Base-by-base conservation (phyloP, 129 eudicot species). In the Deinandra increscens region DNA sequence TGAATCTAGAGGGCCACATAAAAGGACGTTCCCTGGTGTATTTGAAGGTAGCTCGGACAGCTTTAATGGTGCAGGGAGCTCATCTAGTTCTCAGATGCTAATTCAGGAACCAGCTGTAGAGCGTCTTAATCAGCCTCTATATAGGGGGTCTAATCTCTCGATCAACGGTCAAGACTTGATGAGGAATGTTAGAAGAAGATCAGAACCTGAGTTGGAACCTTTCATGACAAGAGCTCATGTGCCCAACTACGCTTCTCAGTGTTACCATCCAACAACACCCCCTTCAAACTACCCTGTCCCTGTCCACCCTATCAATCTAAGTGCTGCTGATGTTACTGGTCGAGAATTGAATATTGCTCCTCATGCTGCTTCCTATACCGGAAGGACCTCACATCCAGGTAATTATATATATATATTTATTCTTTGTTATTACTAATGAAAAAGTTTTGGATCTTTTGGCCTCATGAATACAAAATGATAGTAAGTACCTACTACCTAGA, bases 111-210 rank as follows among this genome's bases (percentile, higher is more conserved):
- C 84, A 18, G 20, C 8, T 58, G 66, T 39, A 37, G 72, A 81
- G 60, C 33, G 34, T 66, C 71, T 38, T 7, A 54, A 70, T 73
- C 38, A 36, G 19, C 70, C 78, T 64, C 65, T 65, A 31, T 38
- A 38, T 44, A 64, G 72, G 33, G 66, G 79, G 18, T 26, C 56
- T 64, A 66, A 42, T 43, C 45, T 64, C 72, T 64, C 66, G 7
- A 53, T 74, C 43, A 42, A 20, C 9, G 34, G 79, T 44, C 71
- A 53, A 74, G 66, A 55, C 54, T 65, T 58, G 5, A 58, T 3
- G 66, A 74, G 79, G 79, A 74, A 65, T 64, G 79, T 66, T 55
- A 65, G 79, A 75, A 75, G 67, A 22, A 43, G 79, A 34, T 18
- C 37, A 15, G 48, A 41, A 74, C 49, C 59, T 50, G 78, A 74